phyloP scores from a whole-genome alignment of 805 yeast species.

The Hanseniaspora occidentalis region DNA sequence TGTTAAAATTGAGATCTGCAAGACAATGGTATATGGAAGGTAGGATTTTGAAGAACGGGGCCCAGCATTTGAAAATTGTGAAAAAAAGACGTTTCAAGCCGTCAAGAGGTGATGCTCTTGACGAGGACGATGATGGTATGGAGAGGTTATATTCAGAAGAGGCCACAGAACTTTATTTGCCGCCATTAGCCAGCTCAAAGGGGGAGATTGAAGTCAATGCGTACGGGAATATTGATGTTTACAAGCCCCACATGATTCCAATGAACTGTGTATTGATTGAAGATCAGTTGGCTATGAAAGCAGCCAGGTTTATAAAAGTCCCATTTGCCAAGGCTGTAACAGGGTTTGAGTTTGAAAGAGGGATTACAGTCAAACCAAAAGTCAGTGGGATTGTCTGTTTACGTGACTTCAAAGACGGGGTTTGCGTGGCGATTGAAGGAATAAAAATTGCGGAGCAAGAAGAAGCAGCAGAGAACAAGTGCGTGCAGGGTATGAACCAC shows the following conservation, averaged over 20 bases:
- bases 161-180: conserved; percentile 61
- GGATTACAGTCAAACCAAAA: conserved; percentile 42
- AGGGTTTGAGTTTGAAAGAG: conserved; percentile 62
- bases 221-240: conserved; percentile 76
- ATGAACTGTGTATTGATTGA: conserved; percentile 55
- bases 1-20: conserved; percentile 54
- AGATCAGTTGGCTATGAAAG: conserved; percentile 43
- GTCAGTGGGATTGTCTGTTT: conserved; percentile 71
- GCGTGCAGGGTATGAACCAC: conserved; percentile 33
- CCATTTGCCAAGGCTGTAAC: conserved; percentile 83
- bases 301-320: conserved; percentile 57
- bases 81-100: conserved; percentile 13
- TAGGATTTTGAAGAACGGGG: conserved; percentile 58
- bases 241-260: conserved; percentile 72
- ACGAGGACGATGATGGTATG: conserved; percentile 31
- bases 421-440: conserved; percentile 19
- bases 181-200: conserved; percentile 43
- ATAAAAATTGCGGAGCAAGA: conserved; percentile 21
- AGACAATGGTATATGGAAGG: conserved; percentile 83
- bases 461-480: conserved; percentile 27
- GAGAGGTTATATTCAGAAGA: conserved; percentile 61
- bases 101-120: conserved; percentile 26
- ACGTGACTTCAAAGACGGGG: conserved; percentile 31
- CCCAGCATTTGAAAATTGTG: conserved; percentile 42
- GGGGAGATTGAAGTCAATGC: conserved; percentile 67